Conservation (phyloP, 495 filamentous ascomycete genomes). For the Penicillium cataractarum region DNA sequence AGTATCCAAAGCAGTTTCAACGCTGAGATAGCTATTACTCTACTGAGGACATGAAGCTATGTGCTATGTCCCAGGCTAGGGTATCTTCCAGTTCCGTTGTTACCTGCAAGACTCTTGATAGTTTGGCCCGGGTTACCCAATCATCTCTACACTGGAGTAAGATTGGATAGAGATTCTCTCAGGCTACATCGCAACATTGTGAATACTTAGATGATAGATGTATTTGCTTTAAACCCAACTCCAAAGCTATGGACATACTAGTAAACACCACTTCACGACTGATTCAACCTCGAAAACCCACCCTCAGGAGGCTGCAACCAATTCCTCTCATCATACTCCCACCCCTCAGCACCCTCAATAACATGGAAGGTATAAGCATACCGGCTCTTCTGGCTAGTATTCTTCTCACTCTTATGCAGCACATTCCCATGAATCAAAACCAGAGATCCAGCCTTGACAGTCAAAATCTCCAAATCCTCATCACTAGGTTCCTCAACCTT, state of each 20-base stretch:
- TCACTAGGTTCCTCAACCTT: slow-evolving; percentile 41
- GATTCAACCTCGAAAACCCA: slow-evolving; percentile 73
- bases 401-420: slow-evolving; percentile 94
- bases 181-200: neutral
- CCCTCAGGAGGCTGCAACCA: slow-evolving; percentile 85
- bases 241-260: neutral
- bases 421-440: slow-evolving; percentile 97
- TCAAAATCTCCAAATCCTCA: slow-evolving; percentile 67
- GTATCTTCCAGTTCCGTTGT: neutral
- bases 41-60: neutral
- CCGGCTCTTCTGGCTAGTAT: slow-evolving; percentile 77
- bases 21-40: neutral
- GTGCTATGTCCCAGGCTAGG: neutral
- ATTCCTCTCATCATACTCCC: slow-evolving; percentile 81
- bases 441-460: slow-evolving; percentile 85
- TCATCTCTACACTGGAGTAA: neutral
- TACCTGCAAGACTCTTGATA: neutral
- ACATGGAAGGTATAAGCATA: slow-evolving; percentile 98
- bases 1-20: too few species aligned
- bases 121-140: neutral
- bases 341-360: slow-evolving; percentile 78
- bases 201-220: neutral
- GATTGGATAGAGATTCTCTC: neutral
- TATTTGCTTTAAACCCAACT: neutral
- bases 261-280: neutral